Base-by-base conservation (phyloP, 805 yeast species). In the Teunomyces kruisii region DNA sequence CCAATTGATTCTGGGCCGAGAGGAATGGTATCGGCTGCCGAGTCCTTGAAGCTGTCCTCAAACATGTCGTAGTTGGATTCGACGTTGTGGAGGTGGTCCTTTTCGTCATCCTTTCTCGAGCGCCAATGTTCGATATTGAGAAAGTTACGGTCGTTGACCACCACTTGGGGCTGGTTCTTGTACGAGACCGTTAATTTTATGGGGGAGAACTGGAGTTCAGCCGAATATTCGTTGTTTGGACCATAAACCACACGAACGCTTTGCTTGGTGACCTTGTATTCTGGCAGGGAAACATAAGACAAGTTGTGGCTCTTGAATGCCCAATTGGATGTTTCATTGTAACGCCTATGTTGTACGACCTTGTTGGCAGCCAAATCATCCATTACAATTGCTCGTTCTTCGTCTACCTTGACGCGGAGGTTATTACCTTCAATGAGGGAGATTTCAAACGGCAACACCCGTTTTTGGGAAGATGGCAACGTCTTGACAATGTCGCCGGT, bases 1-100 rank as follows among this genome's bases (percentile, higher is more conserved):
- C 85, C 97, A 19, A 94, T 74, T 0, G 97, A 80, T 63, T 94
- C 98, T 0, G 99, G 98, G 0, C 96, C 96, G 32, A 86, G 66
- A 6, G 90, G 88, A 9, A 86, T 52, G 3, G 73, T 66, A 61
- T 94, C 99, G 3, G 56, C 63, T 29, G 61, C 72, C 2, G 87
- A 78, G 57, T 89, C 96, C 44, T 70, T 67, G 61, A 89, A 91
- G 22, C 73, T 58, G 61, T 92, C 98, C 9, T 64, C 64, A 70
- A 88, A 92, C 67, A 83, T 74, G 50, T 86, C 81, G 52, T 69
- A 83, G 36, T 76, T 74, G 1, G 81, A 69, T 65, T 91, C 96
- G 48, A 78, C 81, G 0, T 80, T 78, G 2, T 74, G 54, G 6
- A 82, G 50, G 35, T 61, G 61, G 29, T 78, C 72, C 1, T 38